Evolutionary conservation across 31 red algal species (phyloP).

Genomic region (Bonnemaisonia californica): DNA sequence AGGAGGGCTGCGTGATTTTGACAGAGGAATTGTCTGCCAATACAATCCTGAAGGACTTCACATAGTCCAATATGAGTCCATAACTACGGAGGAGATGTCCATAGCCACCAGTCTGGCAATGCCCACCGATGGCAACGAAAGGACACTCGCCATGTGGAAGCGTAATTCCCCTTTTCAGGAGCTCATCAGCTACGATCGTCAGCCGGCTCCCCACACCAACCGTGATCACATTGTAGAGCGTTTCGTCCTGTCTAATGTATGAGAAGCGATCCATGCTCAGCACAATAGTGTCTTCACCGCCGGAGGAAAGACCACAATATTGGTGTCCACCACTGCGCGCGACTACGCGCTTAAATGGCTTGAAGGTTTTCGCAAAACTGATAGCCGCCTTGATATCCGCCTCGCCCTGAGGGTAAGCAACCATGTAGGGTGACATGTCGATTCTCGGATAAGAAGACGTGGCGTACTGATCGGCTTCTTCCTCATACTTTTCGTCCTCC

Average conservation of each 20-base stretch:
- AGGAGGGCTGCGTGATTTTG: not conserved
- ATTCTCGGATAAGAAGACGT: conserved; percentile 3
- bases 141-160: conserved; percentile 15
- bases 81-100: conserved; percentile 11
- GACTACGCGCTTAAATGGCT: not conserved
- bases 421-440: not conserved
- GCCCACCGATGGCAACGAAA: not conserved
- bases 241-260: not conserved
- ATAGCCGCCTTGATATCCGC: conserved; percentile 4
- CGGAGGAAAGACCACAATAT: conserved; percentile 6
- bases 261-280: conserved; percentile 6
- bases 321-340: conserved; percentile 17
- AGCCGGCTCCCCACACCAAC: not conserved
- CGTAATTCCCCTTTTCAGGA: not conserved
- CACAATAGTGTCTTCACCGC: conserved; percentile 5
- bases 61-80: conserved; percentile 16
- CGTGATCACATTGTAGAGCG: not conserved
- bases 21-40: not conserved
- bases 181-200: not conserved
- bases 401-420: conserved; percentile 3
- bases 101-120: conserved; percentile 2
- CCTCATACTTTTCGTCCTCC: not conserved
- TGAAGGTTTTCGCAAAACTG: not conserved
- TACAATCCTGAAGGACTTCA: conserved; percentile 16
- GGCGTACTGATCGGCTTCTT: conserved; percentile 10